Conservation (phyloP, 352 stramenopile species). For the Globisporangium iwayamae region DNA sequence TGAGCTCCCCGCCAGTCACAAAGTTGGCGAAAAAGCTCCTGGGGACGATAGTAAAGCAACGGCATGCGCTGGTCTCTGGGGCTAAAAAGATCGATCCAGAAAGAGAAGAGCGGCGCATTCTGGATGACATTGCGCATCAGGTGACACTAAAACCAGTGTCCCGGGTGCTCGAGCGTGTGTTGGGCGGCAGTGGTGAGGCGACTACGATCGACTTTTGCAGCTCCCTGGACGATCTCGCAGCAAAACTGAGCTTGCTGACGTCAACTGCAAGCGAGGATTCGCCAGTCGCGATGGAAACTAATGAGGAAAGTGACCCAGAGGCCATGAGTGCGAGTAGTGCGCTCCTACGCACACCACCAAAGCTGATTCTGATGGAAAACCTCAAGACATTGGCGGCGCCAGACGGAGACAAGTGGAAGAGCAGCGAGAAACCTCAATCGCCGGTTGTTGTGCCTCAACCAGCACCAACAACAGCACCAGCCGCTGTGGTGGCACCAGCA, state of each 20-base stretch:
- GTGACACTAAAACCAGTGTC: conserved; percentile 33
- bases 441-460: background rate
- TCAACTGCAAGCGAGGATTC: background rate
- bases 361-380: conserved; percentile 15
- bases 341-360: background rate
- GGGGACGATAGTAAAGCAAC: conserved; percentile 1
- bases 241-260: conserved; percentile 10
- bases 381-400: conserved; percentile 2
- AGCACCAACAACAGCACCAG: conserved; percentile 5
- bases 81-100: conserved; percentile 10
- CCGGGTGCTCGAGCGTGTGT: conserved; percentile 33
- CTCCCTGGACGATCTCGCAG: conserved; percentile 22
- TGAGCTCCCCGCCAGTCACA: conserved; percentile 47
- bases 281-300: background rate
- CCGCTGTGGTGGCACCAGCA: conserved; percentile 6
- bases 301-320: background rate
- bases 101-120: conserved; percentile 2
- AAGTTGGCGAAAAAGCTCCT: conserved; percentile 39
- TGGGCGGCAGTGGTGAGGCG: conserved; percentile 9
- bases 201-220: conserved; percentile 29
- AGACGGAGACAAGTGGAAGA: background rate
- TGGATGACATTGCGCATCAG: conserved; percentile 19
- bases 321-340: conserved; percentile 1
- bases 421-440: conserved; percentile 13
- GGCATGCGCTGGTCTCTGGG: background rate